Base-by-base conservation (phyloP, 1,284 basidiomycete species). In the Marasmius fiardii region DNA sequence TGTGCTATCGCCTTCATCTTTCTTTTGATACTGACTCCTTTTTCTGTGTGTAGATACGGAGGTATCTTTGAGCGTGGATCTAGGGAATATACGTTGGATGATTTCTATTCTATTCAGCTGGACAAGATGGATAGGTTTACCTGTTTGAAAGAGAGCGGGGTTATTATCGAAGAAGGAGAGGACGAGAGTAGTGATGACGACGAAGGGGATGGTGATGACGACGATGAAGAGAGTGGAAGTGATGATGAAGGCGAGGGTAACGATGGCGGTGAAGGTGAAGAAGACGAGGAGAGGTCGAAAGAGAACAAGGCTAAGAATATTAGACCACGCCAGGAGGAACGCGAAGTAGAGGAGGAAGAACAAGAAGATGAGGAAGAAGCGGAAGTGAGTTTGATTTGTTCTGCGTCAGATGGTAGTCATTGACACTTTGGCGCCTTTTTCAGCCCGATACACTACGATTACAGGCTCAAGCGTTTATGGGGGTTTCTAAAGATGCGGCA, bases 1-100 rank as follows among this genome's bases (percentile, higher is more conserved):
- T 18, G 18, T 14, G 20, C 20, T 28, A n/a, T 1, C 28, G 52
- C 6, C 18, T 23, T 43, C 20, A 51, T 34, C 50, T 35, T 12
- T 48, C 39, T 5, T 33, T 11, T 4, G 26, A 52, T 33, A 37
- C 24, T 20, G 34, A 6, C 44, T 8, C 11, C 24, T 33, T 49
- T 16, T 31, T 51, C 7, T 28, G 28, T 24, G n/a, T n/a, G n/a
- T 63, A 93, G 91, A 53, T 95, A 94, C 63, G 93, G 93, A 1
- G 93, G 93, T 0, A 95, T 95, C 23, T 88, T 85, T 62, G 93
- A 95, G 68, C 80, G 82, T 10, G 86, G 90, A 0, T 80, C 88
- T 6, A 80, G 83, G 37, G 93, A 95, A 68, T 94, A 91, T 64
- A 95, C 93, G 0, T 73, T 94, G 6, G 91, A 93, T 63, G 92